A percentile compares a stretch with the other conserved stretches of the same genome.
phyloP scores from a whole-genome alignment of 192 early-diverging fungal genomes.

The Geranomyces variabilis region DNA sequence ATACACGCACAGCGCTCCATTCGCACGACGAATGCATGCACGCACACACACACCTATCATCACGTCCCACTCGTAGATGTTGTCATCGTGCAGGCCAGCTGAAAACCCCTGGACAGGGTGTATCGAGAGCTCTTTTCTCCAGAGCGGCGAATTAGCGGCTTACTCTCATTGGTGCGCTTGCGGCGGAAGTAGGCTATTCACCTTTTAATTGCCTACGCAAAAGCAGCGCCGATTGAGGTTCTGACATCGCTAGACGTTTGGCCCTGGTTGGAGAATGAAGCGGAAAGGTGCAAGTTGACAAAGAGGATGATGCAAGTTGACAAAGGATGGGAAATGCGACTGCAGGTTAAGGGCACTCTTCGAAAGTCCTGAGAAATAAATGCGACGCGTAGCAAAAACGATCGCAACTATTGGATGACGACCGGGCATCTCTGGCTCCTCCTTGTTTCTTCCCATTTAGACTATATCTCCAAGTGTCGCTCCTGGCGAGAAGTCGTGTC shows the following conservation, averaged over 20 bases:
- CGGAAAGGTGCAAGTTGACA: not conserved
- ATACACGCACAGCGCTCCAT: too few species aligned
- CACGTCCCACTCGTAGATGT: slow-evolving; percentile 88
- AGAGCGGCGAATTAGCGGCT: not conserved
- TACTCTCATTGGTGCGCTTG: not conserved
- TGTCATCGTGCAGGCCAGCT: slow-evolving; percentile 87
- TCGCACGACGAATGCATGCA: too few species aligned
- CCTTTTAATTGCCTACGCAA: slow-evolving; percentile 46
- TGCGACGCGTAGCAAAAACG: too few species aligned
- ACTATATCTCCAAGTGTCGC: too few species aligned
- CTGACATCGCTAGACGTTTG: slow-evolving; percentile 3
- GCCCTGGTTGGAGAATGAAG: not conserved
- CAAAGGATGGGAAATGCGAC: too few species aligned
- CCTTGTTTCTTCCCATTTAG: too few species aligned
- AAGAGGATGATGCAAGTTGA: too few species aligned
- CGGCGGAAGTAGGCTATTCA: not conserved
- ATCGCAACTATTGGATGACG: too few species aligned
- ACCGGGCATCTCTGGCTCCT: too few species aligned
- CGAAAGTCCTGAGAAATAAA: too few species aligned
- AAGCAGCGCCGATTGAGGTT: slow-evolving; percentile 40
- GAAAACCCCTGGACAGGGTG: slow-evolving; percentile 81
- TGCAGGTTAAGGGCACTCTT: too few species aligned
- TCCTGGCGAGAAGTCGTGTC: too few species aligned
- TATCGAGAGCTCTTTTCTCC: slow-evolving; percentile 67
- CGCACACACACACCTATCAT: slow-evolving; percentile 67